A percentile compares a stretch with the other conserved stretches of the same genome.
phyloP scores from a whole-genome alignment of 78 protist species.

The Protostelium mycophagum region DNA sequence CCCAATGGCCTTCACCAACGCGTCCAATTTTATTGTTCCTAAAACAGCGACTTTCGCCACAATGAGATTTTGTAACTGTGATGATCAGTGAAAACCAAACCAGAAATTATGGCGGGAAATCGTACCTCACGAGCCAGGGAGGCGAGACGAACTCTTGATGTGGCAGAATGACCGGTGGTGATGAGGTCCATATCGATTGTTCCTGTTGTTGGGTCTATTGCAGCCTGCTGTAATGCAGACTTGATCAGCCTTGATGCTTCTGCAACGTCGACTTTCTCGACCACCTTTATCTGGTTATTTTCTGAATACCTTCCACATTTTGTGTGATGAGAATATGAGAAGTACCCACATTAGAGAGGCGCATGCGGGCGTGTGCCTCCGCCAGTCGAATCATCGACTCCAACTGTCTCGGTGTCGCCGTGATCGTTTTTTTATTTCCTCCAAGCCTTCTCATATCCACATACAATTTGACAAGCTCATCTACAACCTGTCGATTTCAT shows the following conservation, averaged over 20 bases:
- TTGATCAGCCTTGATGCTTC: constrained; percentile 87
- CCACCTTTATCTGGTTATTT: constrained; percentile 21
- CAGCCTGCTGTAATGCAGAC: constrained; percentile 81
- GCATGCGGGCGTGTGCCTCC: constrained; percentile 61
- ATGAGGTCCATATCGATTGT: constrained; percentile 88
- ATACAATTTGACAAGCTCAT: constrained; percentile 69
- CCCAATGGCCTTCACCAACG: not conserved
- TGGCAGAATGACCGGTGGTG: constrained; percentile 56
- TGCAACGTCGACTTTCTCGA: constrained; percentile 79
- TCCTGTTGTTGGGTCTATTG: constrained; percentile 94
- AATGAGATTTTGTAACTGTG: not conserved
- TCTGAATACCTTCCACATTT: not conserved
- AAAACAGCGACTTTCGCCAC: not conserved
- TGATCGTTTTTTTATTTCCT: constrained; percentile 57
- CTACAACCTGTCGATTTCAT: constrained; percentile 81
- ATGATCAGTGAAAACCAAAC: no score
- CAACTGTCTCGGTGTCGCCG: constrained; percentile 98
- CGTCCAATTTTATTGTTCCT: not conserved
- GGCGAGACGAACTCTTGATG: not conserved
- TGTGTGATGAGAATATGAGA: not conserved
- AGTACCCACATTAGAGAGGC: constrained; percentile 18
- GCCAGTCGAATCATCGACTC: constrained; percentile 95
- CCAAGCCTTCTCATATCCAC: constrained; percentile 67
- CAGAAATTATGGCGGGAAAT: no score
- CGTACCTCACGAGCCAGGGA: not conserved